Evolutionary conservation across 139 green algal genomes (phyloP).

Genomic region (Tetradesmus obliquus): DNA sequence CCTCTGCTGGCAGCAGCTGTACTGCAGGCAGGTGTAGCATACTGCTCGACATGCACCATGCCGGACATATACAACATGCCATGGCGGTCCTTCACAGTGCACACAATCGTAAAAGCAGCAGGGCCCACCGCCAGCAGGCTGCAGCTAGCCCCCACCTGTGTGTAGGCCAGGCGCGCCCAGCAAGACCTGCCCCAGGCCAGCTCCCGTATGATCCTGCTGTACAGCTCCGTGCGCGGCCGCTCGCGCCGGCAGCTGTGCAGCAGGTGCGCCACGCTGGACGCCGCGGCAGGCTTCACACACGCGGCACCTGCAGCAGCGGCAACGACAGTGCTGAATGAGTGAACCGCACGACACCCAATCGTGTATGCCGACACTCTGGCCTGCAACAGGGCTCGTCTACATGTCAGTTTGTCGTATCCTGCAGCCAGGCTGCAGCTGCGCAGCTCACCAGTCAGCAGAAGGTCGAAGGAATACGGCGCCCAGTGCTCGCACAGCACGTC

Average conservation of each 20-base stretch:
- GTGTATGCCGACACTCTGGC: background rate
- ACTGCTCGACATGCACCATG: too few relatives aligned
- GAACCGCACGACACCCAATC: conserved; percentile 64
- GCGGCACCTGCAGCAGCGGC: conserved; percentile 59
- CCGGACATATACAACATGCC: too few relatives aligned
- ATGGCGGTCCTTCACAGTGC: too few relatives aligned
- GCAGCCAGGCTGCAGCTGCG: background rate
- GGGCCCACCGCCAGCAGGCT: background rate
- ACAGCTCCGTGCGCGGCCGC: conserved; percentile 66
- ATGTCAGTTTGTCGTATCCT: background rate
- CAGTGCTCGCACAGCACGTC: conserved; percentile 17
- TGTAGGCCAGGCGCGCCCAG: conserved; percentile 61
- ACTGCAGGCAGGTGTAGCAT: too few relatives aligned
- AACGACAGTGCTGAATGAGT: conserved; percentile 34
- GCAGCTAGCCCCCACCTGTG: conserved; percentile 50
- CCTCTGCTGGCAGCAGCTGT: too few relatives aligned
- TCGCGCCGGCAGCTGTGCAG: conserved; percentile 58
- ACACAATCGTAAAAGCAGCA: background rate
- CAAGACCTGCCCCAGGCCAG: conserved; percentile 62
- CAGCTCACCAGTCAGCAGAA: conserved; percentile 31
- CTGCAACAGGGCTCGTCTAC: background rate
- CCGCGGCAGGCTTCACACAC: conserved; percentile 61
- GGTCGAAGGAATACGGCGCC: conserved; percentile 20
- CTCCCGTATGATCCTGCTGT: conserved; percentile 68
- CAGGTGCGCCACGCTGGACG: conserved; percentile 57